Base-by-base conservation (phyloP, 2,329 filamentous ascomycete genomes). In the Curvularia verruculosa region DNA sequence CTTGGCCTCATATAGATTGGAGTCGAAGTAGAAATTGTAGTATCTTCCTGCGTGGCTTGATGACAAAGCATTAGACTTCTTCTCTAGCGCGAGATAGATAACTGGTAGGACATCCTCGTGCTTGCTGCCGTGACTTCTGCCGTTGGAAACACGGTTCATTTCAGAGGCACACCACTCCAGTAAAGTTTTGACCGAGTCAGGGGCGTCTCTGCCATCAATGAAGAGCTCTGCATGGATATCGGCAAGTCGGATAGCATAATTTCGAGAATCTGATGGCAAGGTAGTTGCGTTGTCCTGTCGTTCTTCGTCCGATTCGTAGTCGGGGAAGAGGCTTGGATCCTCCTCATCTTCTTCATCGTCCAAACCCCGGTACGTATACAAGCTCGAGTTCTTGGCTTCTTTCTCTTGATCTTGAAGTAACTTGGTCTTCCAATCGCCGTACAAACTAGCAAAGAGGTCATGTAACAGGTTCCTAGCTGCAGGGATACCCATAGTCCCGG, bases 1-100 rank as follows among this genome's bases (percentile, higher is more conserved):
- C 58, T 89, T 87, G 9, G 87, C 87, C 77, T 98, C 91, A 1
- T 80, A 75, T 12, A 94, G 79, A 67, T 98, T 96, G 2, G 88
- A 75, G 68, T 96, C 89, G 0, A 85, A 88, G 75, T 99, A 99
- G 75, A 99, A 97, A 77, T 96, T 96, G 80, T 94, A 96, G 6
- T 47, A 52, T 39, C 62, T 60, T 9, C 61, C 67, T 9, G 66
- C 69, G 4, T 78, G 77, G 5, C 76, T 66, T 53, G 69, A 59
- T 48, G 63, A 60, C 18, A 77, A 62, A 15, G 70, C 63, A 48
- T 82, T 74, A 28, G 86, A 75, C 65, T 86, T 85, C 59, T 89
- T 84, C 55, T 88, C 82, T 1, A 96, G 75, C 0, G 85, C 78
- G 18, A 94, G 77, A 23, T 93, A 77, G 0, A 89, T 81, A 2